Evolutionary conservation across 2,329 filamentous ascomycete species (phyloP).

Genomic region (Emergomyces pasteurianus): DNA sequence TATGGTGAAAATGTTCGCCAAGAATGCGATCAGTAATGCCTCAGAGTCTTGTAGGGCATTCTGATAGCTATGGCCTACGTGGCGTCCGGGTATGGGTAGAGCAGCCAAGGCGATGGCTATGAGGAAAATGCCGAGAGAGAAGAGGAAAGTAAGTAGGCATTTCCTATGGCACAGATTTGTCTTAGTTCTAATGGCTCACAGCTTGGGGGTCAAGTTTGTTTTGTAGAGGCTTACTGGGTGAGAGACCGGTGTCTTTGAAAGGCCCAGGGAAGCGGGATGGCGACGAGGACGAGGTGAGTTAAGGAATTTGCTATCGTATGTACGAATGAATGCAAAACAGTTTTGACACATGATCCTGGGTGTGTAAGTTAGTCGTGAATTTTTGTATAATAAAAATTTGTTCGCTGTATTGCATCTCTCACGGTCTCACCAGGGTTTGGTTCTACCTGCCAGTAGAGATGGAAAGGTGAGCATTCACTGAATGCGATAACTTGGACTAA

Average conservation of each 20-base stretch:
- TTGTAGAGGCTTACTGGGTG: background rate
- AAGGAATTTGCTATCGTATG: constrained; percentile 24
- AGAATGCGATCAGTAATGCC: constrained; percentile 20
- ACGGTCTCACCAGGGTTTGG: constrained; percentile 28
- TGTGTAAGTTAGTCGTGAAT: background rate
- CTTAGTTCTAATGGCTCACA: background rate
- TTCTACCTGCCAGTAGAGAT: constrained; percentile 46
- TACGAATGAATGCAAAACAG: constrained; percentile 22
- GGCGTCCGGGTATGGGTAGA: constrained; percentile 26
- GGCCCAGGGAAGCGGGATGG: constrained; percentile 21
- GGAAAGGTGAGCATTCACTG: constrained; percentile 35
- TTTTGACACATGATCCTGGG: constrained; percentile 18
- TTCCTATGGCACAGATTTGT: constrained; percentile 13
- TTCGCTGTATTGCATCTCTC: constrained; percentile 3
- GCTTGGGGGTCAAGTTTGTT: background rate
- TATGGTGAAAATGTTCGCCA: constrained; percentile 30
- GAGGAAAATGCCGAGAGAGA: constrained; percentile 30
- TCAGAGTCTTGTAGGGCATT: constrained; percentile 31
- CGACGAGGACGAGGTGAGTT: constrained; percentile 20
- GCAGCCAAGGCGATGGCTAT: constrained; percentile 30
- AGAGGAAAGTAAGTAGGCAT: constrained; percentile 22
- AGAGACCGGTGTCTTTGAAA: background rate
- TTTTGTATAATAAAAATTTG: background rate
- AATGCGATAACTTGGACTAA: constrained; percentile 24
- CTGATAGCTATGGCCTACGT: constrained; percentile 26